Evolutionary conservation across 2,329 filamentous ascomycete genomes (phyloP), one percentile per base, ranked within the genome.

Genomic region (Penicillium rolfsii): DNA sequence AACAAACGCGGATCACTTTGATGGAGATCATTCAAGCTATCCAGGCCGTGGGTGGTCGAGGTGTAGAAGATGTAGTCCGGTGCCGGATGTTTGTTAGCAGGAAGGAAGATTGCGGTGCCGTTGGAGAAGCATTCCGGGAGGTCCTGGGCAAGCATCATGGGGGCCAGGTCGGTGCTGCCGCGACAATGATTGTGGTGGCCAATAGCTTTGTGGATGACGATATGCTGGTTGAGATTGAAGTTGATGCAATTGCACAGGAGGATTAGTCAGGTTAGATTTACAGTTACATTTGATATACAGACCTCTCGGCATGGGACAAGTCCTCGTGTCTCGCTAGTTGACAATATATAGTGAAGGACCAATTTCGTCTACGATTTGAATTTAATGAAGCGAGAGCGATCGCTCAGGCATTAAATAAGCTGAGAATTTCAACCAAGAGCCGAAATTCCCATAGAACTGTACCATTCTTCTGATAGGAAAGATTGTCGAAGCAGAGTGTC

Each of bases 221-320:
- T 26, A 77, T 78, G 74, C 63, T 76, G 50, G 75, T 78, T n/a
- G 76, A 78, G 61, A 68, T 78, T 52, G 75, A 77, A 55, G 73
- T 77, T 35, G 75, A 78, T 72, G 76, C 75, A 12, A 67, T 77
- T 61, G 58, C 61, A 1, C 57, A 64, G 19, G 45, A 59, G n/a
- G 30, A 49, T 43, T 58, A 41, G n/a, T 14, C 7, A 6, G 5
- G 19, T 24, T 35, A 26, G 30, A 22, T 22, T 22, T 2, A 3
- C 4, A 14, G 8, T 7, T 7, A 4, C 26, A 9, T 7, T 46
- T 4, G 14, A 12, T 4, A 22, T 26, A 2, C 2, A 46, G 43
- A 28, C 2, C 38, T n/a, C 5, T 22, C 19, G 19, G 19, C 19
- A 19, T 19, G 19, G 19, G 19, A 19, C 19, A 19, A 19, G 19